Evolutionary conservation across 1,284 basidiomycete genomes (phyloP), one percentile per base, ranked within the genome.

Genomic region (Ganoderma resinaceum): DNA sequence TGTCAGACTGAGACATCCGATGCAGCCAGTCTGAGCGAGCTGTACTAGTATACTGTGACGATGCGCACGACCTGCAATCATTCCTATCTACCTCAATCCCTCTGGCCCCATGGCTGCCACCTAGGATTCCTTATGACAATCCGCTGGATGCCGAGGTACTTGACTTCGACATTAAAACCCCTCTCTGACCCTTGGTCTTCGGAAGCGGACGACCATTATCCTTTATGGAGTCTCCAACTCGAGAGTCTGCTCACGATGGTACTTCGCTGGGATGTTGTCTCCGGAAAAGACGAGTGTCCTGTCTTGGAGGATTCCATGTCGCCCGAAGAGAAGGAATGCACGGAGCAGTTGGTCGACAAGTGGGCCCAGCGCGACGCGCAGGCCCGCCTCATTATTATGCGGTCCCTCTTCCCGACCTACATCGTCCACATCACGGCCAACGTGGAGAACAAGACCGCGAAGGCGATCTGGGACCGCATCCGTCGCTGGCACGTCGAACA

Each of bases 381-480:
- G 42, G 62, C 66, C 8, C n/a, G 26, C n/a, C 38, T 61, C 59
- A 37, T 68, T 63, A 64, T 68, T 49, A 12, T 42, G 49, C 49
- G 35, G 20, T 61, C 57, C 37, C 49, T 68, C 0, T 42, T 26
- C 23, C 61, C 57, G 23, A 23, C 31, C 18, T 63, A 38, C 43
- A 57, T 52, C 26, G 23, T 29, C 49, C 49, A 29, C 26, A 20
- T 52, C 49, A 26, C 37, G 46, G 26, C n/a, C n/a, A 53, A 6
- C 11, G n/a, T 26, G 11, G 14, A 8, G 31, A 38, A 52, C 23
- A 31, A 52, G 11, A 61, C 58, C 49, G 66, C 66, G 49, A 65
- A 64, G 58, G 62, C 63, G 40, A 20, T 68, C 18, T 68, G 66
- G 66, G 59, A 68, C 7, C 52, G 49, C 3, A 61, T 68, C 40